Base-by-base conservation (phyloP, 441 rosid genomes). In the Pelargonium fulgidum region DNA sequence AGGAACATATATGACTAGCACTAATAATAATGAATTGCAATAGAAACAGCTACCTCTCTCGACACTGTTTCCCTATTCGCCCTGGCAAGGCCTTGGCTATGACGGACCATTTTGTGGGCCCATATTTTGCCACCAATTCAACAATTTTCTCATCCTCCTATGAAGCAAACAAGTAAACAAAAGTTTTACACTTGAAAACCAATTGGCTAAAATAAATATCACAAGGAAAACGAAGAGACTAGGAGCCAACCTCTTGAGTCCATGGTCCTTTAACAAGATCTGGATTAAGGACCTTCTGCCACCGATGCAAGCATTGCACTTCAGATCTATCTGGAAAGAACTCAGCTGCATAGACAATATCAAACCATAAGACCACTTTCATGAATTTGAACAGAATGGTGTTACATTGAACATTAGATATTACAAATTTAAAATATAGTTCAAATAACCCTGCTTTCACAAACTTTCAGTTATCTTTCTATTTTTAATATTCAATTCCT, bases 221-320 rank as follows among this genome's bases (percentile, higher is more conserved):
- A 62, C n/a, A 58, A 72, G 62, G 77, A 36, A 47, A 54, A 36
- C 33, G 61, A 10, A 7, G 42, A 48, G 33, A 62, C 16, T 9
- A 62, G 64, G 69, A 52, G 47, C 79, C 69, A 77, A 92, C 99
- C 96, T 93, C 90, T 81, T 84, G 97, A 67, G 96, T 85, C 99
- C 99, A 96, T 58, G 98, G 97, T 79, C 99, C 99, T 79, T 96
- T 96, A 63, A 92, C 79, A 81, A 96, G 97, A 0, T 96, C 94
- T 0, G 99, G 99, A 78, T 91, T 87, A 20, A 96, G 89, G 83
- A 96, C 99, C 79, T 96, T 95, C 81, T 95, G 99, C 99, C 99
- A 95, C 66, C 99, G 85, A 78, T 95, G 99, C 77, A 95, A 75
- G 79, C 98, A 95, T 66, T 95, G 99, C 66, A 96, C 98, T 80